These are phyloP conservation scores for Ascochyta koolunga DNA, from an alignment of 2,329 filamentous ascomycete species.

Conservation along the genomic window DNA sequence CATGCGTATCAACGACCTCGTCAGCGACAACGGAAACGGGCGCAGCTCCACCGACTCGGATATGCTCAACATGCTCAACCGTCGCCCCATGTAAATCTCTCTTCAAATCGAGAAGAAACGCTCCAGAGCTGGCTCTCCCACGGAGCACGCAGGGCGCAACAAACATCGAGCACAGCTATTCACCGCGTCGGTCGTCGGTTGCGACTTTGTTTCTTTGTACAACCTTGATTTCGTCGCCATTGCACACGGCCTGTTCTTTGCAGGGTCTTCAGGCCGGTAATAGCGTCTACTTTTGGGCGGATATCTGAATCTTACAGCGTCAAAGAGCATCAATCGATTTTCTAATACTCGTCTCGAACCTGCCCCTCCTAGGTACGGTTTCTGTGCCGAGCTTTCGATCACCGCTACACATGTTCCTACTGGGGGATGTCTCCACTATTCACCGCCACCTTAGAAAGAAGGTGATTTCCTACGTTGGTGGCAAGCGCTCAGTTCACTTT, in stretches of 20 bases:
- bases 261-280: conserved; percentile 25
- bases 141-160: conserved; percentile 26
- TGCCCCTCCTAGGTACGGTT: conserved; percentile 15
- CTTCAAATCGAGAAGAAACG: conserved; percentile 12
- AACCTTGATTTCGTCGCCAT: conserved; percentile 25
- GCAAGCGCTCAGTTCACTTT: conserved; percentile 26
- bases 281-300: conserved; percentile 31
- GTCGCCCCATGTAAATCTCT: conserved; percentile 43
- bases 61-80: conserved; percentile 53
- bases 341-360: conserved; percentile 18
- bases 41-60: conserved; percentile 51
- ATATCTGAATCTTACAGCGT: conserved; percentile 28
- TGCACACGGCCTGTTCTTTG: conserved; percentile 18
- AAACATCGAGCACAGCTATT: conserved; percentile 12
- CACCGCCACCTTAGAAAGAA: conserved; percentile 3
- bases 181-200: conserved; percentile 1
- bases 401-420: conserved; percentile 12
- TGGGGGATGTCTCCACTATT: conserved; percentile 17
- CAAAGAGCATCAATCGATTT: conserved; percentile 28
- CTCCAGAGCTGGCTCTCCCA: conserved; percentile 41
- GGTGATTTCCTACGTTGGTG: conserved; percentile 19
- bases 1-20: conserved; percentile 53
- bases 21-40: conserved; percentile 45
- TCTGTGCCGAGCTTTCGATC: conserved; percentile 12
- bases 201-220: conserved; percentile 28